A percentile compares a stretch with the other conserved stretches of the same genome.
phyloP scores from a whole-genome alignment of 345 rosid species.

The Eucalyptus guilfoylei region DNA sequence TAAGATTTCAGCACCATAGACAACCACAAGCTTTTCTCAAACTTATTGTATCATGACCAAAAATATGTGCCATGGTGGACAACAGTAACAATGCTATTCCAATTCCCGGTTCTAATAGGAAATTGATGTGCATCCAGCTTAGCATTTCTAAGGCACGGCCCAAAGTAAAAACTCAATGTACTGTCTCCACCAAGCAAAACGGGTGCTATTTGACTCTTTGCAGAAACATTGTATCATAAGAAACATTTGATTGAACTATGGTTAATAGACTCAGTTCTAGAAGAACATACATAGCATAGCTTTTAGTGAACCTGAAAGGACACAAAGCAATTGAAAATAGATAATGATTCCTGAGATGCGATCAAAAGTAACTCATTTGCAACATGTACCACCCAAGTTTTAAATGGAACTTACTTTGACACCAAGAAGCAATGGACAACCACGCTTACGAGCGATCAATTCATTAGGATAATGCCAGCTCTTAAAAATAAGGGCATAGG shows the following conservation, averaged over 20 bases:
- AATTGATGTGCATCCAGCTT: background rate
- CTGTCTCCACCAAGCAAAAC: background rate
- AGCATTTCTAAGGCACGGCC: background rate
- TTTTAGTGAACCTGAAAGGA: background rate
- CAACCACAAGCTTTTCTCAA: background rate
- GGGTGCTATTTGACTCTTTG: background rate
- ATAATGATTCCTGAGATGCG: background rate
- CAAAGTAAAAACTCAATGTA: background rate
- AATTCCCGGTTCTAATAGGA: background rate
- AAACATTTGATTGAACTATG: background rate
- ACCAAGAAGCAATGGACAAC: conserved; percentile 87
- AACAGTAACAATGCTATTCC: background rate
- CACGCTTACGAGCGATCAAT: conserved; percentile 88
- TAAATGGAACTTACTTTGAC: conserved; percentile 57
- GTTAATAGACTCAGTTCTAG: background rate
- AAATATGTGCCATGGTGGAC: background rate
- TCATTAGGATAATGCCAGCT: conserved; percentile 87
- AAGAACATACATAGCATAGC: background rate
- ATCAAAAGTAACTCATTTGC: background rate
- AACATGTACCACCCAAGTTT: background rate
- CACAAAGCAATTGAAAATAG: background rate
- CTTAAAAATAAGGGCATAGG: conserved; percentile 92
- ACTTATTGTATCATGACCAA: background rate
- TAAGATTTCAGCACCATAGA: background rate
- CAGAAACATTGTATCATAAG: background rate